phyloP scores from a whole-genome alignment of 2,329 filamentous ascomycete species.

The Microcera coccophila region DNA sequence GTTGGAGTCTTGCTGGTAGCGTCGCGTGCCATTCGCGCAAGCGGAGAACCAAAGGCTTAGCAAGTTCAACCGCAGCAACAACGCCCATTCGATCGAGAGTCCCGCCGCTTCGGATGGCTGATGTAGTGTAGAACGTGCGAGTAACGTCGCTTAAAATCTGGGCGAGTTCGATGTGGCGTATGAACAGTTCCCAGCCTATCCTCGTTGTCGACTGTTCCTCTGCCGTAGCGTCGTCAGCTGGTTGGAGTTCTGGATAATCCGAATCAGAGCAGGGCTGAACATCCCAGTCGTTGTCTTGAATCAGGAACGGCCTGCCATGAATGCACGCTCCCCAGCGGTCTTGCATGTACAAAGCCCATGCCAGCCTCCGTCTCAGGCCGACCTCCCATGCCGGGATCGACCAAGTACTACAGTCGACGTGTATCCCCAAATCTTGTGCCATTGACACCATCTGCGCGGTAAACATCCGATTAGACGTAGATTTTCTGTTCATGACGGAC shows the following conservation, averaged over 20 bases:
- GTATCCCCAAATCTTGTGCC: constrained; percentile 55
- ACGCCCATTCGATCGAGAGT: constrained; percentile 32
- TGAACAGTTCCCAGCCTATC: constrained; percentile 46
- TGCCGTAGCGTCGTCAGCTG: constrained; percentile 33
- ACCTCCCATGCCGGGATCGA: constrained; percentile 61
- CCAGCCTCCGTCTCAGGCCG: constrained; percentile 56
- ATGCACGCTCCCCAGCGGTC: constrained; percentile 59
- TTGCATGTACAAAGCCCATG: constrained; percentile 63
- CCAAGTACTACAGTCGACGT: constrained; percentile 60
- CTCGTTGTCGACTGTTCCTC: constrained; percentile 42
- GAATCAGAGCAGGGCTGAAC: constrained; percentile 36
- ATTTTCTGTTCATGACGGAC: constrained; percentile 17
- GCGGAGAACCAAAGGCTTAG: constrained; percentile 32
- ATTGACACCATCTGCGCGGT: constrained; percentile 54
- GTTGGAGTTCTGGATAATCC: constrained; percentile 38
- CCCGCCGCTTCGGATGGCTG: constrained; percentile 28
- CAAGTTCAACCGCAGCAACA: constrained; percentile 32
- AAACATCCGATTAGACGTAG: constrained; percentile 41
- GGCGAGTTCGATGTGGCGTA: constrained; percentile 48
- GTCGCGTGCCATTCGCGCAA: constrained; percentile 43
- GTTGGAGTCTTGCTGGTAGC: constrained; percentile 43
- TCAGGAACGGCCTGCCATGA: constrained; percentile 54
- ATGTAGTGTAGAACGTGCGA: constrained; percentile 44
- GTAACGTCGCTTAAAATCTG: constrained; percentile 50
- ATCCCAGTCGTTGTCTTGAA: constrained; percentile 52